Percentiles rank a stretch among this genome's conserved stretches.
Evolutionary conservation across 306 rosid genomes (phyloP).

Genomic region (Lathyrus oleraceus): DNA sequence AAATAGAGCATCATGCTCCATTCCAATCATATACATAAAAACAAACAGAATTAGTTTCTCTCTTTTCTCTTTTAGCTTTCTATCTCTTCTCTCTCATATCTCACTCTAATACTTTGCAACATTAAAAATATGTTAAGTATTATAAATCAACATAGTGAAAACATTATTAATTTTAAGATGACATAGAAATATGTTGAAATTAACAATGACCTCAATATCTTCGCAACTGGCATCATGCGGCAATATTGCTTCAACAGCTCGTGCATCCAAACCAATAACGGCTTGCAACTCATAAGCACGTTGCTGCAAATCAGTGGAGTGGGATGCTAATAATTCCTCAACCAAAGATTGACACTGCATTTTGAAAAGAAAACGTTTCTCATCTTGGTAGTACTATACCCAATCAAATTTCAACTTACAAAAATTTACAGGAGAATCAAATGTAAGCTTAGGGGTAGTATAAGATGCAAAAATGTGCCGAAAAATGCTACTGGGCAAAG

Average conservation of each 20-base stretch:
- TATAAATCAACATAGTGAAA: background rate
- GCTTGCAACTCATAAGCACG: constrained; percentile 91
- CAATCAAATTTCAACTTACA: constrained; percentile 21
- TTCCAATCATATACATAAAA: no score
- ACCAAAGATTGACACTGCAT: constrained; percentile 79
- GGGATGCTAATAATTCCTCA: constrained; percentile 79
- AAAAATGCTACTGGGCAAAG: background rate
- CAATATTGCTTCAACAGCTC: constrained; percentile 59
- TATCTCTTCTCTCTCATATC: no score
- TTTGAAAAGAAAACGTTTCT: constrained; percentile 31
- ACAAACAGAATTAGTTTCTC: no score
- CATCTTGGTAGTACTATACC: background rate
- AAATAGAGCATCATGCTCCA: no score
- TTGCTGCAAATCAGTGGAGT: constrained; percentile 88
- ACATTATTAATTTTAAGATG: constrained; percentile 5
- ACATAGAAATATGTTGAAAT: constrained; percentile 16
- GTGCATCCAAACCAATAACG: constrained; percentile 59
- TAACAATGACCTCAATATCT: constrained; percentile 68
- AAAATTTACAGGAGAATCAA: background rate
- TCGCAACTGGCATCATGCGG: constrained; percentile 81
- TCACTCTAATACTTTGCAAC: no score
- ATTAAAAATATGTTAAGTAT: constrained; percentile 1
- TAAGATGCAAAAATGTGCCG: background rate
- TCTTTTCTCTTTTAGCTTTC: no score
- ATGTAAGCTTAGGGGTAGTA: background rate